These are phyloP conservation scores for Baeospora myosura DNA, from an alignment of 1,284 basidiomycete genomes.

Conservation along the genomic window DNA sequence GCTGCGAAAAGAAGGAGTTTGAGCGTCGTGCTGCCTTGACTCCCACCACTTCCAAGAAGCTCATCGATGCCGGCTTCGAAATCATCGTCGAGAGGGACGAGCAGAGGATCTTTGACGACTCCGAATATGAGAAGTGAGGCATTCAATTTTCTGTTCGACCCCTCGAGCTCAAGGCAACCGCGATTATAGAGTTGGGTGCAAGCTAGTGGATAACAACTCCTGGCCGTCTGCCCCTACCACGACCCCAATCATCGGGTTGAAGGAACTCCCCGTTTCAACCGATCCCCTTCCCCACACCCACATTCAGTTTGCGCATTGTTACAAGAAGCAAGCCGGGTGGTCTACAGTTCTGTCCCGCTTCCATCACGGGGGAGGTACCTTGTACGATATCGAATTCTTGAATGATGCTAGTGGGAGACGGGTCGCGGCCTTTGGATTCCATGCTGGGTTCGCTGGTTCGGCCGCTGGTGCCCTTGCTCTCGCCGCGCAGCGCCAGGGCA, in stretches of 20 bases:
- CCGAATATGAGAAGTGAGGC: conserved; percentile 87
- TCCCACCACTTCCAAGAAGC: conserved; percentile 83
- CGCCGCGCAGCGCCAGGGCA: conserved; percentile 60
- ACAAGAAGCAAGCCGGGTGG: conserved; percentile 96
- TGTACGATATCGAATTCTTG: conserved; percentile 98
- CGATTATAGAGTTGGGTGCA: conserved; percentile 74
- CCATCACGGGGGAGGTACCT: conserved; percentile 75
- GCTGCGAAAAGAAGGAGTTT: conserved; percentile 92
- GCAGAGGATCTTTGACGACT: conserved; percentile 93
- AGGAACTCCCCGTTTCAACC: conserved; percentile 83
- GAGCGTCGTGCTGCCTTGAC: conserved; percentile 93
- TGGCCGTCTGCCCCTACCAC: conserved; percentile 79
- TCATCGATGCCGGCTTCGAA: conserved; percentile 89
- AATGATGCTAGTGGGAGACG: conserved; percentile 80
- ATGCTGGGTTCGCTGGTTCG: conserved; percentile 97
- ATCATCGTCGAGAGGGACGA: conserved; percentile 91
- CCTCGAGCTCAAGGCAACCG: conserved; percentile 3
- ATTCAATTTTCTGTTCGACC: conserved; percentile 1
- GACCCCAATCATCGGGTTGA: conserved; percentile 90
- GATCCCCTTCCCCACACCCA: conserved; percentile 88
- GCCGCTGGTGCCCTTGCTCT: conserved; percentile 87
- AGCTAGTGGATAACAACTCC: conserved; percentile 81
- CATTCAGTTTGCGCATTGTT: conserved; percentile 99
- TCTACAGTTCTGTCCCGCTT: conserved; percentile 83
- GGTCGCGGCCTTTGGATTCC: conserved; percentile 98